These are phyloP conservation scores for Brassica juncea DNA, from an alignment of 345 rosid species.

Conservation along the genomic window DNA sequence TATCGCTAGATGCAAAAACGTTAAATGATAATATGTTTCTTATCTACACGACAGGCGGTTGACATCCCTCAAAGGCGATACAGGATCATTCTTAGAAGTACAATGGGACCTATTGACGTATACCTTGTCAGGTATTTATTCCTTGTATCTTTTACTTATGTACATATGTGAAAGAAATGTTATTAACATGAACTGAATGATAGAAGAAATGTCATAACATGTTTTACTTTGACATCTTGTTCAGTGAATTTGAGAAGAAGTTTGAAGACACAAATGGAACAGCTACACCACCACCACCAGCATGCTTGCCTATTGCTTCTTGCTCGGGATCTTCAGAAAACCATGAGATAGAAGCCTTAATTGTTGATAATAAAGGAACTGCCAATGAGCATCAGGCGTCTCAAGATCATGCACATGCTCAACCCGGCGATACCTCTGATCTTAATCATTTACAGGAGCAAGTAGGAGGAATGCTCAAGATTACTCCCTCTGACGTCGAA, in stretches of 20 bases:
- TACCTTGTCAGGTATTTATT: conserved; percentile 81
- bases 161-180: background rate
- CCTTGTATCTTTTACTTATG: background rate
- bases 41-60: conserved; percentile 55
- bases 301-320: conserved; percentile 55
- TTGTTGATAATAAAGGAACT: conserved; percentile 43
- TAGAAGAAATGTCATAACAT: background rate
- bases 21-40: conserved; percentile 31
- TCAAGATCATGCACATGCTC: conserved; percentile 35
- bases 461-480: conserved; percentile 87
- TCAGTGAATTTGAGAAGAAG: conserved; percentile 91
- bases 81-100: conserved; percentile 90
- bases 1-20: conserved; percentile 27
- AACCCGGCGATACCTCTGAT: conserved; percentile 49
- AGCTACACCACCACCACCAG: conserved; percentile 49
- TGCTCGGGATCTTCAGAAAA: conserved; percentile 64
- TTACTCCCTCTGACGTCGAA: conserved; percentile 77
- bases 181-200: background rate
- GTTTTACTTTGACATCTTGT: conserved; percentile 22
- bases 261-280: conserved; percentile 70
- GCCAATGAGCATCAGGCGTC: conserved; percentile 49
- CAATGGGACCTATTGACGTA: conserved; percentile 97
- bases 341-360: conserved; percentile 45
- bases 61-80: conserved; percentile 86
- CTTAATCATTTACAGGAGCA: conserved; percentile 65